Conservation (phyloP, 495 filamentous ascomycete species). For the Xylaria castorea region DNA sequence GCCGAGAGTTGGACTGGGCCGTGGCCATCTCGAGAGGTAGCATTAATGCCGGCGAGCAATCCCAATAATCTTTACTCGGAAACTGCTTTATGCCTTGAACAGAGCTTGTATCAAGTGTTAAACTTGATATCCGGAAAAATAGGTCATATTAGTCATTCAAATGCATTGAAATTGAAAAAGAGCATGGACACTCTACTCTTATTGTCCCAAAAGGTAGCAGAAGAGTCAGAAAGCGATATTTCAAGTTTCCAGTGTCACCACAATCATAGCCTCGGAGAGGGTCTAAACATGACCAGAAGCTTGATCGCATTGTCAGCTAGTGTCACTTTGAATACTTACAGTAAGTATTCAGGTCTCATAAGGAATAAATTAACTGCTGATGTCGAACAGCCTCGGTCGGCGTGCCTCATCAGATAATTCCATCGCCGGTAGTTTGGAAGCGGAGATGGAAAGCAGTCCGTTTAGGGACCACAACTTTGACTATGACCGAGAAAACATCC, state of each 20-base stretch:
- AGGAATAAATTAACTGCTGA: slow-evolving; percentile 1
- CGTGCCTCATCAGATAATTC: background rate
- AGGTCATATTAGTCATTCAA: background rate
- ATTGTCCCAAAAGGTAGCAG: background rate
- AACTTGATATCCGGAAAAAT: background rate
- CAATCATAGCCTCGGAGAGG: background rate
- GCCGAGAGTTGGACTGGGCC: background rate
- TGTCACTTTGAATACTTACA: background rate
- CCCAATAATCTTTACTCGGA: background rate
- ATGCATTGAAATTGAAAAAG: background rate
- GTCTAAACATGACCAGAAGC: background rate
- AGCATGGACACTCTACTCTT: background rate
- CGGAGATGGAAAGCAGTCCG: background rate
- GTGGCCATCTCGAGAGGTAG: background rate
- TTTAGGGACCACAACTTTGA: background rate
- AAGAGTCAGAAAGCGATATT: background rate
- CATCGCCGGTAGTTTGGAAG: background rate
- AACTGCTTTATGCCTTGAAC: background rate
- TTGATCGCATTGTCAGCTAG: background rate
- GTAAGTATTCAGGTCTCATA: background rate
- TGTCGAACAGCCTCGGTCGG: slow-evolving; percentile 2
- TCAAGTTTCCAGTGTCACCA: background rate
- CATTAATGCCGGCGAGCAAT: slow-evolving; percentile 1
- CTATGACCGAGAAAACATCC: background rate
- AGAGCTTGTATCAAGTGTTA: background rate